phyloP scores from a whole-genome alignment of 306 rosid genomes.

The Dryas alaskensis region DNA sequence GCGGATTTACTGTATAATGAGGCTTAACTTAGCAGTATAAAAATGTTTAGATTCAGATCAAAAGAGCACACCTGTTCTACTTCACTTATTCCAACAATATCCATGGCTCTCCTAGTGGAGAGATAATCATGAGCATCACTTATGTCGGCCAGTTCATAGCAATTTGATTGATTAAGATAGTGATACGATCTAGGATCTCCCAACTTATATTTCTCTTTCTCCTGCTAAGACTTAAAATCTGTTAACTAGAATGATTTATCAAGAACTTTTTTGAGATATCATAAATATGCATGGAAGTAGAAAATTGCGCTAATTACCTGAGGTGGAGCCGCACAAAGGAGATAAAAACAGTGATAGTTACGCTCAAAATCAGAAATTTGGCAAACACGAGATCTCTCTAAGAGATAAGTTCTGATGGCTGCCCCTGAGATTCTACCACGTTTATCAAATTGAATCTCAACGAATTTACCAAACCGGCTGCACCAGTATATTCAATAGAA shows the following conservation, averaged over 20 bases:
- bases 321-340: conserved; percentile 87
- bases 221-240: conserved; percentile 45
- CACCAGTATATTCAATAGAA: conserved; percentile 36
- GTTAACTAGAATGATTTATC: conserved; percentile 19
- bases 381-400: conserved; percentile 94
- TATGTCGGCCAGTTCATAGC: conserved; percentile 68
- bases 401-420: conserved; percentile 89
- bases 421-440: conserved; percentile 87
- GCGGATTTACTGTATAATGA: conserved; percentile 15
- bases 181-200: conserved; percentile 78
- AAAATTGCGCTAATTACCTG: conserved; percentile 45
- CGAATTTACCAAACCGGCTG: conserved; percentile 96
- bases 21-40: conserved; percentile 16
- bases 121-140: conserved; percentile 77
- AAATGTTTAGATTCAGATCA: conserved; percentile 22
- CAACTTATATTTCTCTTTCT: conserved; percentile 76
- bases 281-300: conserved; percentile 18
- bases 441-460: conserved; percentile 80
- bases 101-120: conserved; percentile 88
- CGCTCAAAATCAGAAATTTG: conserved; percentile 91
- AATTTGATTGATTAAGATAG: conserved; percentile 86
- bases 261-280: not conserved
- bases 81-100: conserved; percentile 74
- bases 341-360: conserved; percentile 87
- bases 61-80: conserved; percentile 65